Base-by-base conservation (phyloP, 1,284 basidiomycete genomes). In the Pascua guehoae region DNA sequence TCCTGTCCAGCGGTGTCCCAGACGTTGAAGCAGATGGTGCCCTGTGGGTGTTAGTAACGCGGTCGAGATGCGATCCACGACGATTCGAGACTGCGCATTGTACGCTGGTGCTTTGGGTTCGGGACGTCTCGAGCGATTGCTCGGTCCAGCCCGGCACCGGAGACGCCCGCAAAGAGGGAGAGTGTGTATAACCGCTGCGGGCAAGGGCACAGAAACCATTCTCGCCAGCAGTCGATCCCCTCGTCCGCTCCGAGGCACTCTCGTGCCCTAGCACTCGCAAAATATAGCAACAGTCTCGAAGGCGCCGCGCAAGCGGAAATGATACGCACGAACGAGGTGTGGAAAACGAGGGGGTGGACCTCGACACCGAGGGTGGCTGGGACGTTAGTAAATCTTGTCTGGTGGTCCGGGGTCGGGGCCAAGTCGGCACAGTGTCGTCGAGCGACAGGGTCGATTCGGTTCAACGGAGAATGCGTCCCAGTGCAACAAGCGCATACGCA, bases 1-100 rank as follows among this genome's bases (percentile, higher is more conserved):
- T 98, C 96, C 82, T 99, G 96, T 52, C 96, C 96, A 55, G 96
- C 96, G 45, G 96, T 99, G 80, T 99, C 96, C 96, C 96, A 99
- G 55, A 98, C 95, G 79, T 98, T 98, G 86, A 99, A 99, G 83
- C 89, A 90, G 82, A 99, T 94, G 57, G 88, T 92, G 71, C 96
- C 96, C 60, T 62, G 44, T 15, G 15, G 11, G 10, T 14, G 50
- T 51, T 41, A 52, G 55, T 38, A 41, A n/a, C 36, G 15, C n/a
- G 18, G 40, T 7, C 4, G 24, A 32, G 24, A 32, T 32, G 24
- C n/a, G 24, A 55, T 32, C 24, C 24, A 44, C 16, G 48, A 24
- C 39, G 12, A 32, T 32, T 32, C 24, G 24, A 12, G 8, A n/a
- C 41, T 16, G 17, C 15, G 15, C n/a, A n/a, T 32, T 32, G 24